Base-by-base conservation (phyloP, 2,329 filamentous ascomycete genomes). In the Cladophialophora psammophila region DNA sequence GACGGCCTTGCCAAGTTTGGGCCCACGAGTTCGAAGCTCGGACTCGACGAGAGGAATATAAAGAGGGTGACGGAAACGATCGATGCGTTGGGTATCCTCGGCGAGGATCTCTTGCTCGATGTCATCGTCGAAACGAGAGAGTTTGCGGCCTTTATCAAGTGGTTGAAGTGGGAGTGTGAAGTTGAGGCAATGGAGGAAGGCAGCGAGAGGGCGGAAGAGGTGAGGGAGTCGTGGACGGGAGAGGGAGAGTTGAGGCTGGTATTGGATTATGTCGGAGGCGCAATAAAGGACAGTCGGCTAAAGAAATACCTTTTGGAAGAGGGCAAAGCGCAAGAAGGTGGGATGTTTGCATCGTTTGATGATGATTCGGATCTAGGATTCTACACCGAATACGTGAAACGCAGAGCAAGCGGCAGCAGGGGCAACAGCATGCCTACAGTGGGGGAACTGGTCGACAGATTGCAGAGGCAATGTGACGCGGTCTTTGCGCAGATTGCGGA, bases 151-250 rank as follows among this genome's bases (percentile, higher is more conserved):
- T 98, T 97, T 75, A 94, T 92, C 0, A 84, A 85, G 61, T 98
- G 94, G 94, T 82, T 98, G 59, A 88, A 90, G 38, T 87, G 93
- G 73, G 89, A 94, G 74, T 94, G 97, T 66, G 92, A 96, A 70
- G 86, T 90, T 13, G 86, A 94, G 54, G 87, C 87, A 5, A 88
- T 90, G 75, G 80, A 91, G 72, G 81, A 88, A 0, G 83, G 84
- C 15, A 84, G 83, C 1, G 81, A 85, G 55, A 82, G 82, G 18
- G 80, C 84, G 7, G 88, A 93, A 26, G 94, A 97, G 70, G 83
- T 91, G 53, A 85, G 88, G 31, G 93, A 94, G 67, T 91, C 91
- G 71, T 72, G 64, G 64, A 66, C 68, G 1, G 70, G 68, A 31
- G 70, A 87, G 0, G 87, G 96, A 67, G 91, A 96, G 70, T 86